Conservation (phyloP, 768 basidiomycete genomes). For the Termitomyces sp. region DNA sequence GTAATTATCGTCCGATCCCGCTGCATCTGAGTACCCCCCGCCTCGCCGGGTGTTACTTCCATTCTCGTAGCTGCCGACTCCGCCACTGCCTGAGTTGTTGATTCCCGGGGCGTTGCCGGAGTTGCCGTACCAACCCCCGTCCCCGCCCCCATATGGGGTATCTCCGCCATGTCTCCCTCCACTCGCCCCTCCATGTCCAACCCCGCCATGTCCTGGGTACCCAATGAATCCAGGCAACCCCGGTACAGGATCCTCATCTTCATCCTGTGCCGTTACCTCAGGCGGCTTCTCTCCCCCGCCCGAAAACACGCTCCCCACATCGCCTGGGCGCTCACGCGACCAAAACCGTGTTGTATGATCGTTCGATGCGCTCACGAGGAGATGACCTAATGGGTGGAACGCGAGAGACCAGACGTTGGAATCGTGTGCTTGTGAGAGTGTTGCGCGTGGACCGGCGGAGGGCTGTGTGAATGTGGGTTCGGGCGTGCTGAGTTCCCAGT, state of each 20-base stretch:
- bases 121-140: conserved; percentile 19
- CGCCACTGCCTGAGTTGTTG: conserved; percentile 35
- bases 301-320: conserved; percentile 70
- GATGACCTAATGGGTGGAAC: conserved; percentile 94
- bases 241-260: conserved; percentile 75
- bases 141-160: conserved; percentile 36
- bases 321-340: conserved; percentile 89
- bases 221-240: conserved; percentile 54
- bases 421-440: conserved; percentile 95
- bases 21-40: conserved; percentile 23
- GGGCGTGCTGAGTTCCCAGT: conserved; percentile 87
- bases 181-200: background rate
- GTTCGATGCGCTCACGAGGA: conserved; percentile 92
- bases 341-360: conserved; percentile 99
- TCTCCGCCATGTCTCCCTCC: conserved; percentile 14
- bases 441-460: conserved; percentile 64
- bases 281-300: conserved; percentile 86
- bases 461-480: conserved; percentile 44
- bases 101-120: background rate
- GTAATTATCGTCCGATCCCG: conserved; percentile 47
- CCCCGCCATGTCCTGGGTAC: conserved; percentile 20
- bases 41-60: conserved; percentile 17
- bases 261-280: conserved; percentile 64
- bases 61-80: conserved; percentile 15
- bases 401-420: conserved; percentile 95